phyloP scores from a whole-genome alignment of 148 eudicot genomes.

The Drosera capensis region DNA sequence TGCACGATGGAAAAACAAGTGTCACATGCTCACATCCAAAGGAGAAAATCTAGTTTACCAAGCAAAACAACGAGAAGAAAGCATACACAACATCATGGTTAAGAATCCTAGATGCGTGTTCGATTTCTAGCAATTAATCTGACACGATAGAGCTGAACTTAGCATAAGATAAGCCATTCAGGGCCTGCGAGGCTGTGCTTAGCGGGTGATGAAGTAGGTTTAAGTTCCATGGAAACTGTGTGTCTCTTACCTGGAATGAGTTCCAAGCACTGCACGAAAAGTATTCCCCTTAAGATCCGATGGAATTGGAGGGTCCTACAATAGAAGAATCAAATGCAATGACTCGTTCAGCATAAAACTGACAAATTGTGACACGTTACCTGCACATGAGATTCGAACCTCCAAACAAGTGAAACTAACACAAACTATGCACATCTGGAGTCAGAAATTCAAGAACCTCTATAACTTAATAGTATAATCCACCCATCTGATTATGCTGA shows the following conservation, averaged over 20 bases:
- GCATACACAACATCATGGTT: no score
- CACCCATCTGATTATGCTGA: not conserved
- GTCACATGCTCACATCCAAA: no score
- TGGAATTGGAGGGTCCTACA: constrained; percentile 72
- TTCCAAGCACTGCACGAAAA: constrained; percentile 78
- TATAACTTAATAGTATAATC: not conserved
- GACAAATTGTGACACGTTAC: not conserved
- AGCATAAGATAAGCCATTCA: no score
- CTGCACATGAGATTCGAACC: not conserved
- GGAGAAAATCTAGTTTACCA: no score
- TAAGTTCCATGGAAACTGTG: no score
- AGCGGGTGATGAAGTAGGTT: no score
- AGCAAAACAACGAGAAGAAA: no score
- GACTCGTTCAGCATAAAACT: not conserved
- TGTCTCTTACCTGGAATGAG: constrained; percentile 69
- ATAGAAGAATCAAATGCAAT: not conserved
- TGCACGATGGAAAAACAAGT: no score
- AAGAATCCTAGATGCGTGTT: no score
- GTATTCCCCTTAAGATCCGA: constrained; percentile 70
- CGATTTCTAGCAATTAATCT: no score
- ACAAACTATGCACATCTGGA: not conserved
- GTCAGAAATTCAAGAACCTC: not conserved
- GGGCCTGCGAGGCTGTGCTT: no score
- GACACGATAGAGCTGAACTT: no score
- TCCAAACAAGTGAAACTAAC: not conserved